phyloP scores from a whole-genome alignment of 2,329 filamentous ascomycete species.

The Penicillium sclerotigenum region DNA sequence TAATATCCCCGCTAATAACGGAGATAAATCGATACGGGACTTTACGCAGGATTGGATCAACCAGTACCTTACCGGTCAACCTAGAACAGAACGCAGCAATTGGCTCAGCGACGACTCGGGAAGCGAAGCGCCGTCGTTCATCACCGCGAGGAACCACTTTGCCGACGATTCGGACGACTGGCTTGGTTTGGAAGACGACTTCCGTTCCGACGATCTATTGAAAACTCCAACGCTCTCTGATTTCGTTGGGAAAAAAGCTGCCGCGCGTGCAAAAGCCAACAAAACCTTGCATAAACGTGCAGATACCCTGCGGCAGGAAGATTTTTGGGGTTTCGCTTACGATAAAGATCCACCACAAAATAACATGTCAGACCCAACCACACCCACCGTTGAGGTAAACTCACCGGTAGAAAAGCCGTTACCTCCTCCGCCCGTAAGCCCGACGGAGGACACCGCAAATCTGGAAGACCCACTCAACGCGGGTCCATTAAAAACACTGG shows the following conservation, averaged over 20 bases:
- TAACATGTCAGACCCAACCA: slow-evolving; percentile 34
- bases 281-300: slow-evolving; percentile 38
- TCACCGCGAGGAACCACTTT: slow-evolving; percentile 42
- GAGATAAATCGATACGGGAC: slow-evolving; percentile 46
- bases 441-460: slow-evolving; percentile 5
- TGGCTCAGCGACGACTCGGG: slow-evolving; percentile 79
- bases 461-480: slow-evolving; percentile 4
- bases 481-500: slow-evolving; percentile 14
- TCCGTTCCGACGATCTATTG: slow-evolving; percentile 37
- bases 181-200: slow-evolving; percentile 43
- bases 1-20: slow-evolving; percentile 25
- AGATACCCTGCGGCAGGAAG: slow-evolving; percentile 44
- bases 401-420: slow-evolving; percentile 41
- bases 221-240: slow-evolving; percentile 42
- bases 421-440: slow-evolving; percentile 34
- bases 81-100: slow-evolving; percentile 67
- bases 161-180: slow-evolving; percentile 46
- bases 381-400: slow-evolving; percentile 19
- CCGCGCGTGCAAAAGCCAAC: slow-evolving; percentile 29
- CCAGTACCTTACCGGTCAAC: slow-evolving; percentile 71
- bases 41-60: slow-evolving; percentile 84
- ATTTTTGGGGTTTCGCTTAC: slow-evolving; percentile 47
- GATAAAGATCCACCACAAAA: slow-evolving; percentile 37
- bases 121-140: slow-evolving; percentile 68
- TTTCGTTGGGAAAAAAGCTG: slow-evolving; percentile 30